A percentile compares a stretch with the other conserved stretches of the same genome.
Conservation (phyloP, 2,329 filamentous ascomycete genomes). For the Fusarium redolens region DNA sequence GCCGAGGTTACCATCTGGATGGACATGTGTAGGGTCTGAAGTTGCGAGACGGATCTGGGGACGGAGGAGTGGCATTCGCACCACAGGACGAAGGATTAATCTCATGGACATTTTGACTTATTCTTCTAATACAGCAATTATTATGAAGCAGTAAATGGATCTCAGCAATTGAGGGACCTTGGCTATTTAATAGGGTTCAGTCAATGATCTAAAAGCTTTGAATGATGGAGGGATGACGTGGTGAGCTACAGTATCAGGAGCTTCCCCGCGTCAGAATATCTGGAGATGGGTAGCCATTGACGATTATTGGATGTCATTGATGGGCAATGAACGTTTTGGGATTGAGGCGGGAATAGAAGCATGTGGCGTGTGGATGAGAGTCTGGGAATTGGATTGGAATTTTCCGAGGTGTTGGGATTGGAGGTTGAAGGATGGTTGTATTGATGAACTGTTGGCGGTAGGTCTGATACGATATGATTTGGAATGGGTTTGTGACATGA, state of each 20-base stretch:
- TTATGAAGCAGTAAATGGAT: background rate
- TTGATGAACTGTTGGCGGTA: background rate
- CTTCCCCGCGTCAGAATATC: conserved; percentile 12
- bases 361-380: background rate
- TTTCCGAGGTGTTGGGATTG: background rate
- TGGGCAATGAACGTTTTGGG: conserved; percentile 13
- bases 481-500: background rate
- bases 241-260: conserved; percentile 2
- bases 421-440: background rate
- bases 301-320: conserved; percentile 23
- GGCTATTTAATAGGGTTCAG: background rate
- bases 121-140: background rate
- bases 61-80: conserved; percentile 38
- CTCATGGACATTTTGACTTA: conserved; percentile 18
- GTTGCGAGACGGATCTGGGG: conserved; percentile 25
- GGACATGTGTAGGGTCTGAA: background rate
- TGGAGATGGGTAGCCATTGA: conserved; percentile 2
- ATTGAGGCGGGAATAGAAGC: background rate
- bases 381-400: background rate
- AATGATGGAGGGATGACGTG: conserved; percentile 42
- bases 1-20: conserved; percentile 40
- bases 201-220: conserved; percentile 20
- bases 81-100: conserved; percentile 35
- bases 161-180: background rate
- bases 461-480: background rate